Percentiles rank a stretch among this genome's conserved stretches.
Evolutionary conservation across 306 rosid species (phyloP).

Genomic region (Cicer arietinum): DNA sequence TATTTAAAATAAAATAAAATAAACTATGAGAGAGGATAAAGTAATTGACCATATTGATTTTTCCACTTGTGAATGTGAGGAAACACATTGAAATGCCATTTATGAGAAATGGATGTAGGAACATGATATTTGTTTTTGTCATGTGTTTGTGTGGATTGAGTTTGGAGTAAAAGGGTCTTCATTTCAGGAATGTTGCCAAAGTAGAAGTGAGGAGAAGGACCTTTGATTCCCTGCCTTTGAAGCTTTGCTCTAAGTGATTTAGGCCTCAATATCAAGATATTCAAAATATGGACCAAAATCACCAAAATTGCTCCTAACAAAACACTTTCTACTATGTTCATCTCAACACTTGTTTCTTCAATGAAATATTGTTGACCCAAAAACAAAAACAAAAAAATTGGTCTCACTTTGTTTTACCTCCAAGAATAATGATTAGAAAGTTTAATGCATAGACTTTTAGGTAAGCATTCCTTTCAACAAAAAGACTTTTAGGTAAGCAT

Average conservation of each 20-base stretch:
- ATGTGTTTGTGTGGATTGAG: neutral
- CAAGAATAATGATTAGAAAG: too few species aligned
- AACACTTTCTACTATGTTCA: neutral
- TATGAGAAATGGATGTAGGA: conserved; percentile 46
- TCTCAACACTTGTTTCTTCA: neutral
- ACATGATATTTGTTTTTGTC: neutral
- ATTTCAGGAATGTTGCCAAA: conserved; percentile 69
- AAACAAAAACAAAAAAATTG: too few species aligned
- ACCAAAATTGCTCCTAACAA: conserved; percentile 46
- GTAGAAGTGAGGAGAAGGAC: conserved; percentile 63
- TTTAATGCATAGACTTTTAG: too few species aligned
- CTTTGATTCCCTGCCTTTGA: conserved; percentile 67
- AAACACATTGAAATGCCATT: conserved; percentile 57
- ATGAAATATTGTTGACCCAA: neutral
- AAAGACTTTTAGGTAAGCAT: too few species aligned
- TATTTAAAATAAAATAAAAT: neutral
- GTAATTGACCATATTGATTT: conserved; percentile 54
- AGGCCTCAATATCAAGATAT: conserved; percentile 52
- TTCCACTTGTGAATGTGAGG: conserved; percentile 64
- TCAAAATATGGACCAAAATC: conserved; percentile 30
- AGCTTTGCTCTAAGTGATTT: conserved; percentile 60
- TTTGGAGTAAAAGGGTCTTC: conserved; percentile 45
- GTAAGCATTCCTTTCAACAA: too few species aligned
- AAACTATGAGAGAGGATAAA: neutral
- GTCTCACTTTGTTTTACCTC: too few species aligned